Conservation (phyloP, 768 basidiomycete species). For the Flagelloscypha sp. region DNA sequence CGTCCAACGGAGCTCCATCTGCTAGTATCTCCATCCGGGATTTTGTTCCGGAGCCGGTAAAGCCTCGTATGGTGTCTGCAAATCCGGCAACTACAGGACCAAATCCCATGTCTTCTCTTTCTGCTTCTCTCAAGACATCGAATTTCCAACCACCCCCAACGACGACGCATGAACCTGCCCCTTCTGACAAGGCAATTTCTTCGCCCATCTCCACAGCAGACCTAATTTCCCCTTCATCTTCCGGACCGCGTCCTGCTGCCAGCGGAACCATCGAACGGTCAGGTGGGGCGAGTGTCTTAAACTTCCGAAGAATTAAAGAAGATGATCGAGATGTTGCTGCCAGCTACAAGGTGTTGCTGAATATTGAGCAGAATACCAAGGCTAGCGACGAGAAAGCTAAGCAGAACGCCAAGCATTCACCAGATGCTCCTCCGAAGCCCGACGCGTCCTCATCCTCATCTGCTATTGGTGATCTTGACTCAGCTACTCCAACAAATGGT, state of each 20-base stretch:
- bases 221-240: slow-evolving; percentile 17
- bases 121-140: slow-evolving; percentile 58
- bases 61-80: slow-evolving; percentile 26
- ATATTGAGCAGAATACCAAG: slow-evolving; percentile 35
- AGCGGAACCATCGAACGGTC: no score
- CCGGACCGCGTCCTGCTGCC: no score
- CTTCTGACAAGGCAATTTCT: no score
- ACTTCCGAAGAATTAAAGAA: slow-evolving; percentile 31
- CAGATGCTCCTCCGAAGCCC: no score
- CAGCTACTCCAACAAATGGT: no score
- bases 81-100: slow-evolving; percentile 31
- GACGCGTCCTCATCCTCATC: slow-evolving; percentile 9
- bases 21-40: slow-evolving; percentile 37
- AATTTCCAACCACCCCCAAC: slow-evolving; percentile 46
- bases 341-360: slow-evolving; percentile 37
- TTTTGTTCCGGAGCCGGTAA: slow-evolving; percentile 45
- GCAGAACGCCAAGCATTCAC: slow-evolving; percentile 16
- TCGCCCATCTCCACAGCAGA: slow-evolving; percentile 8
- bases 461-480: no score
- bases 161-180: slow-evolving; percentile 15
- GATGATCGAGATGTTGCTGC: slow-evolving; percentile 35
- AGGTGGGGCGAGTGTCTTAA: slow-evolving; percentile 30
- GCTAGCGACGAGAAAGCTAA: slow-evolving; percentile 17
- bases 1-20: slow-evolving; percentile 17
- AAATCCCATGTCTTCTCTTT: slow-evolving; percentile 62